phyloP scores from a whole-genome alignment of 1,284 basidiomycete species.

The Fomitiporia mediterranea region DNA sequence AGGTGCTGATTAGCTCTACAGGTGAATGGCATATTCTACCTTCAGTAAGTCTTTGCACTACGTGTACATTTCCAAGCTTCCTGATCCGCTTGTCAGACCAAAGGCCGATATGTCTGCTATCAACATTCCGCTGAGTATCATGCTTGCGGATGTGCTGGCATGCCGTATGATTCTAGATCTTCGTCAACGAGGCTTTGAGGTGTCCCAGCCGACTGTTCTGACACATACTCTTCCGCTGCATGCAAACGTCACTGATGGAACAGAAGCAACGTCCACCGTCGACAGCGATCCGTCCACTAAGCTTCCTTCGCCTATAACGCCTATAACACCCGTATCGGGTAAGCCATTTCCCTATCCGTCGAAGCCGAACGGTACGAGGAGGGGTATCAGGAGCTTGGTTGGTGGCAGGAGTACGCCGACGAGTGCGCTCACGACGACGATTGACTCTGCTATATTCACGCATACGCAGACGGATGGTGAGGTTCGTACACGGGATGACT shows the following conservation, averaged over 20 bases:
- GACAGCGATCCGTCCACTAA: not conserved
- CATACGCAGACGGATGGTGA: not conserved
- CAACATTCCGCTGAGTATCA: slow-evolving; percentile 80
- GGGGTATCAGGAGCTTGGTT: not conserved
- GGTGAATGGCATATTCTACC: slow-evolving; percentile 78
- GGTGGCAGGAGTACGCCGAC: not conserved
- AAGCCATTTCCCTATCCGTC: not conserved
- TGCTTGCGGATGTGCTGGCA: slow-evolving; percentile 74
- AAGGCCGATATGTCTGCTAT: slow-evolving; percentile 78
- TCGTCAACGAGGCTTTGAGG: slow-evolving; percentile 56
- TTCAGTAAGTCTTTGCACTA: slow-evolving; percentile 49
- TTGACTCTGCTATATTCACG: slow-evolving; percentile 11
- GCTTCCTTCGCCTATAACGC: not conserved
- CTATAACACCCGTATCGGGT: too few species aligned
- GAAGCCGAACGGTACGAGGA: not conserved
- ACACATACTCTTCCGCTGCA: slow-evolving; percentile 10
- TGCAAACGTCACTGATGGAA: not conserved
- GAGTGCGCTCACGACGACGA: slow-evolving; percentile 13
- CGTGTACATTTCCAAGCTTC: not conserved
- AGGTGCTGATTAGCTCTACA: slow-evolving; percentile 21
- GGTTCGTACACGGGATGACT: not conserved
- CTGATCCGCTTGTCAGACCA: slow-evolving; percentile 42
- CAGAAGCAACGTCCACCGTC: not conserved
- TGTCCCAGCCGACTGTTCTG: slow-evolving; percentile 15
- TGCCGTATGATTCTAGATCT: slow-evolving; percentile 78